A percentile compares a stretch with the other conserved stretches of the same genome.
phyloP scores from a whole-genome alignment of 306 rosid species.

The Argentina anserina region DNA sequence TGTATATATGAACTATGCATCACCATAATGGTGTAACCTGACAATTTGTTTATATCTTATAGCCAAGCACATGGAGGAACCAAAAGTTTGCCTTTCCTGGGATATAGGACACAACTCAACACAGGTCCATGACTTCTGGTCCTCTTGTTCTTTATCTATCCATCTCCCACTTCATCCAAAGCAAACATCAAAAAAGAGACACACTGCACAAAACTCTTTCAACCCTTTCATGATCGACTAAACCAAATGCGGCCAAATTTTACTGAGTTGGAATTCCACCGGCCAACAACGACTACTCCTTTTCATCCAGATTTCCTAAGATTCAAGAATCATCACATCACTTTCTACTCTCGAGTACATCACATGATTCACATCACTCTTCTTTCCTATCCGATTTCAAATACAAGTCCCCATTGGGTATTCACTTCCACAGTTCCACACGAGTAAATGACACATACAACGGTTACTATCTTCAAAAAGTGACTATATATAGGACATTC shows the following conservation, averaged over 20 bases:
- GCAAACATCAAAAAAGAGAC: background rate
- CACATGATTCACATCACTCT: conserved; percentile 1
- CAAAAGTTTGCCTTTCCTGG: background rate
- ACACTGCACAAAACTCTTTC: background rate
- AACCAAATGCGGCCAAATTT: conserved; percentile 31
- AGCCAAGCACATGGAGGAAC: background rate
- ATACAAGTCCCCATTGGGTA: background rate
- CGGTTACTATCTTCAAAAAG: background rate
- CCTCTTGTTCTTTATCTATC: background rate
- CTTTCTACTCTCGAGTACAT: background rate
- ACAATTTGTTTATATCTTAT: too few relatives aligned
- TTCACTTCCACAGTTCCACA: background rate
- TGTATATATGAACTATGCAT: too few relatives aligned
- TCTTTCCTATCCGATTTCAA: background rate
- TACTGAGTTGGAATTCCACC: conserved; percentile 65
- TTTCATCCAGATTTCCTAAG: background rate
- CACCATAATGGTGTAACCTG: too few relatives aligned
- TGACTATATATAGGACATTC: background rate
- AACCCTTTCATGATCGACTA: background rate
- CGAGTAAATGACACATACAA: background rate
- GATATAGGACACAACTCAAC: background rate
- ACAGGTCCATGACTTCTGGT: conserved; percentile 13
- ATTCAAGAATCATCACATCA: background rate
- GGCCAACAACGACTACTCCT: background rate
- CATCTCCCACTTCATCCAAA: conserved; percentile 12